phyloP scores from a whole-genome alignment of 768 basidiomycete species.

The Clathrus columnatus region DNA sequence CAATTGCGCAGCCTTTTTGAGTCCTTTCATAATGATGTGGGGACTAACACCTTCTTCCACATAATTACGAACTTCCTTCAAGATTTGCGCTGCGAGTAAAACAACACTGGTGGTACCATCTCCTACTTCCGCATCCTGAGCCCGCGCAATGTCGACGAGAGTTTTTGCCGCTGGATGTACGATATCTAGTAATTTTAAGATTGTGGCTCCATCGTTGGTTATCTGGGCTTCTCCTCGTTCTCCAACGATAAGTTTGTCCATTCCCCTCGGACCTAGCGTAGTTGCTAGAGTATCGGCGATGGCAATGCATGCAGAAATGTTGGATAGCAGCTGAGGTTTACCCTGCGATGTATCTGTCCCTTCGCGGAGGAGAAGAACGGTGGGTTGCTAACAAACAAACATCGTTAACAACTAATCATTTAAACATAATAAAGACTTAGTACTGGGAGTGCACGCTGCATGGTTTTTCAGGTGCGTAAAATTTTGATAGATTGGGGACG shows the following conservation, averaged over 20 bases:
- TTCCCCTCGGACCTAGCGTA: slow-evolving; percentile 95
- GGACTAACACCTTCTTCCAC: slow-evolving; percentile 97
- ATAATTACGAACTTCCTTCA: slow-evolving; percentile 85
- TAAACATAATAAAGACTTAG: slow-evolving; percentile 10
- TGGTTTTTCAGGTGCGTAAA: not conserved
- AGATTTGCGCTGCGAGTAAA: slow-evolving; percentile 83
- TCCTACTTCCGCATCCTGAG: slow-evolving; percentile 97
- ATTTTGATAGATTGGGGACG: not conserved
- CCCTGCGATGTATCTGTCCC: slow-evolving; percentile 96
- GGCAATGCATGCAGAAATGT: slow-evolving; percentile 94
- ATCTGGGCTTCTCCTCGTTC: slow-evolving; percentile 95
- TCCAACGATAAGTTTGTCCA: slow-evolving; percentile 97
- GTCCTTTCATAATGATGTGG: slow-evolving; percentile 96
- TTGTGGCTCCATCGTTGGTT: slow-evolving; percentile 99
- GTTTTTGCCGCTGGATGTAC: slow-evolving; percentile 96
- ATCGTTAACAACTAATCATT: slow-evolving; percentile 8
- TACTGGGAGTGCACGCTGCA: not conserved
- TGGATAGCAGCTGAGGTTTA: slow-evolving; percentile 83
- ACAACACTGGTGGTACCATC: slow-evolving; percentile 98
- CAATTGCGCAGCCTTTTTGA: slow-evolving; percentile 77
- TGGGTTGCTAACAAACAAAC: slow-evolving; percentile 72
- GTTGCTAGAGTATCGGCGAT: slow-evolving; percentile 86
- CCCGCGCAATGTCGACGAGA: slow-evolving; percentile 96
- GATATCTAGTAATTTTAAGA: slow-evolving; percentile 94
- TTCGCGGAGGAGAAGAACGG: slow-evolving; percentile 91